A percentile compares a stretch with the other conserved stretches of the same genome.
Evolutionary conservation across 163 green algal genomes (phyloP).

Genomic region (Prototheca stagnorum): DNA sequence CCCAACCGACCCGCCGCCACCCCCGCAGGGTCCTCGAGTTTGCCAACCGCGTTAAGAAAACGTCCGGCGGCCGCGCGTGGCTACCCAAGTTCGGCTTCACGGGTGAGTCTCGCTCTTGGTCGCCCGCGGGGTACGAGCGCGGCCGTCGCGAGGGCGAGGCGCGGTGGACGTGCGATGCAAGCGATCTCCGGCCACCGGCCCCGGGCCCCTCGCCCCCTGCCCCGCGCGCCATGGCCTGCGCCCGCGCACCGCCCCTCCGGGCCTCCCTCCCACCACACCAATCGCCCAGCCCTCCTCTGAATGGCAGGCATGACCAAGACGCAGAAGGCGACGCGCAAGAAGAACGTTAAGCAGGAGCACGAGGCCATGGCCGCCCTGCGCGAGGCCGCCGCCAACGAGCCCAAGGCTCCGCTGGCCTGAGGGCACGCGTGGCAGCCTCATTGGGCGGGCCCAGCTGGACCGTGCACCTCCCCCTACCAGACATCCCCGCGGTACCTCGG

Average conservation of each 20-base stretch:
- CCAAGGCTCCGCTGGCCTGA: no score
- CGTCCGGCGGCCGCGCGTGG: slow-evolving; percentile 45
- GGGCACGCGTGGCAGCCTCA: no score
- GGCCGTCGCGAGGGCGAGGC: no score
- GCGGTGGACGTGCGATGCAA: no score
- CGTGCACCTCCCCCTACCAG: no score
- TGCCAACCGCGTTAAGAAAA: slow-evolving; percentile 44
- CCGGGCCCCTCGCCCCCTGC: no score
- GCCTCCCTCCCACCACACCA: no score
- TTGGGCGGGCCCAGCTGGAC: background rate
- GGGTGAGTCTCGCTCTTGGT: background rate
- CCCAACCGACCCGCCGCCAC: background rate
- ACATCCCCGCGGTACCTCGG: no score
- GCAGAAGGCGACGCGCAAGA: slow-evolving; percentile 40
- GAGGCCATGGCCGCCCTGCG: slow-evolving; percentile 33
- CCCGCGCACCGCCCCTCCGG: no score
- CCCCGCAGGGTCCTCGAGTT: background rate
- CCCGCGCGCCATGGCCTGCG: no score
- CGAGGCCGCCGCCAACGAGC: slow-evolving; percentile 16
- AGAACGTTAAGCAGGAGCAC: slow-evolving; percentile 25
- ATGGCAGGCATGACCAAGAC: slow-evolving; percentile 18
- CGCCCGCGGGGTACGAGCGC: no score
- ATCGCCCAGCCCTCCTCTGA: background rate
- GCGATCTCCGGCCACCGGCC: no score
- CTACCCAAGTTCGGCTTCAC: slow-evolving; percentile 14